These are phyloP conservation scores for Phialophora expanda DNA, from an alignment of 2,329 filamentous ascomycete species.

Conservation along the genomic window DNA sequence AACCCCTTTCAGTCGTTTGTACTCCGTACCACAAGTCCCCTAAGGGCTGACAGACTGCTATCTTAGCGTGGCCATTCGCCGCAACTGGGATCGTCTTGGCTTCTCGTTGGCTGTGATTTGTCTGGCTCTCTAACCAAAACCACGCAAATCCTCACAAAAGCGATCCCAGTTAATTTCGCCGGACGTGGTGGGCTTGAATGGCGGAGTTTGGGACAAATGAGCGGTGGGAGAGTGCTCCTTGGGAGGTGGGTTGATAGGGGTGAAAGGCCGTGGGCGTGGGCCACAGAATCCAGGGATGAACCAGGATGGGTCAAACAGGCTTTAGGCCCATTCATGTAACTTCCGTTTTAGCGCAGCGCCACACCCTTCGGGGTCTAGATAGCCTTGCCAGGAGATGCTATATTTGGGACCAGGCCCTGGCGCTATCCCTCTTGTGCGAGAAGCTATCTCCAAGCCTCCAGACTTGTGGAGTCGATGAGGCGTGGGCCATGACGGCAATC, in stretches of 20 bases:
- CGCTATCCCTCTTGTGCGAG: constrained; percentile 20
- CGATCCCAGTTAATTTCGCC: constrained; percentile 28
- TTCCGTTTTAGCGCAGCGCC: constrained; percentile 30
- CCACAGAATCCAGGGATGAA: constrained; percentile 16
- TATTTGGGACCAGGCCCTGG: constrained; percentile 32
- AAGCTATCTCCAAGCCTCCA: constrained; percentile 22
- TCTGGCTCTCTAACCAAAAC: constrained; percentile 19
- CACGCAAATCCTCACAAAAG: constrained; percentile 17
- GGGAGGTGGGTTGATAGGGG: constrained; percentile 21
- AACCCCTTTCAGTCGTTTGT: background rate
- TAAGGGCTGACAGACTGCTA: constrained; percentile 12
- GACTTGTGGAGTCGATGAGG: constrained; percentile 9
- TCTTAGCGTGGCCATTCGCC: constrained; percentile 8
- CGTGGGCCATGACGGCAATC: constrained; percentile 8
- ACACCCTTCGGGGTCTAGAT: constrained; percentile 24
- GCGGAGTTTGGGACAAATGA: constrained; percentile 36
- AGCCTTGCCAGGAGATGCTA: constrained; percentile 21
- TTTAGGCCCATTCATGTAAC: constrained; percentile 23
- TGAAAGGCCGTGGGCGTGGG: constrained; percentile 12
- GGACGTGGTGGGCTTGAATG: constrained; percentile 18
- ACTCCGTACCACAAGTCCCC: no score
- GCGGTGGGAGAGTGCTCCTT: constrained; percentile 17
- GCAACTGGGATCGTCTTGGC: background rate
- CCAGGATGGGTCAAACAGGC: constrained; percentile 32
- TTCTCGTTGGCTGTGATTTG: constrained; percentile 18